phyloP scores from a whole-genome alignment of 305 asterid genomes.

The Fraxinus albicans region DNA sequence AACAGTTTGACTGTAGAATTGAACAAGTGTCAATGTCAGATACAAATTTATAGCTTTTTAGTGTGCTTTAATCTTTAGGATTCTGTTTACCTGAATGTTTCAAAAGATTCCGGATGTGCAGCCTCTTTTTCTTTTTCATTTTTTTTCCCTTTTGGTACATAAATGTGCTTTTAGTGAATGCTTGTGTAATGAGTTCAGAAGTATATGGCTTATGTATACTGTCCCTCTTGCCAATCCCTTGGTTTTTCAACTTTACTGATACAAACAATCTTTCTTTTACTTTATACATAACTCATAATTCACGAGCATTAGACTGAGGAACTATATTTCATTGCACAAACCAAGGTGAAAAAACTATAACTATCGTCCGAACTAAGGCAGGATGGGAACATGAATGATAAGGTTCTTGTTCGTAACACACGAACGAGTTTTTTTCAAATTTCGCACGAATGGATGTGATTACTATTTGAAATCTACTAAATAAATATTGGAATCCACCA shows the following conservation, averaged over 20 bases:
- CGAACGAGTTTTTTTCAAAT: no score
- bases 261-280: neutral
- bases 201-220: neutral
- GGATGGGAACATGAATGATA: neutral
- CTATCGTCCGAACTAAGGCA: neutral
- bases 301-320: neutral
- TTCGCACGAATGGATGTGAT: no score
- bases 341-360: neutral
- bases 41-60: constrained; percentile 16
- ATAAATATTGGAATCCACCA: no score
- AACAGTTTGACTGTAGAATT: constrained; percentile 23
- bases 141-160: constrained; percentile 6
- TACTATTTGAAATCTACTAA: no score
- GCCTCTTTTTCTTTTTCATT: constrained; percentile 16
- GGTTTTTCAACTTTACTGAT: constrained; percentile 22
- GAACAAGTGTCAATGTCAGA: constrained; percentile 35
- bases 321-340: neutral
- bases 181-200: neutral
- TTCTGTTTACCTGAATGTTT: constrained; percentile 39
- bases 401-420: no score
- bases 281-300: neutral
- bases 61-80: constrained; percentile 32
- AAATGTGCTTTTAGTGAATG: constrained; percentile 31
- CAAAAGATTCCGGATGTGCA: constrained; percentile 24
- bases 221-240: constrained; percentile 9